Conservation (phyloP, 2,329 filamentous ascomycete species). For the Pyrenophora tritici-repentis region DNA sequence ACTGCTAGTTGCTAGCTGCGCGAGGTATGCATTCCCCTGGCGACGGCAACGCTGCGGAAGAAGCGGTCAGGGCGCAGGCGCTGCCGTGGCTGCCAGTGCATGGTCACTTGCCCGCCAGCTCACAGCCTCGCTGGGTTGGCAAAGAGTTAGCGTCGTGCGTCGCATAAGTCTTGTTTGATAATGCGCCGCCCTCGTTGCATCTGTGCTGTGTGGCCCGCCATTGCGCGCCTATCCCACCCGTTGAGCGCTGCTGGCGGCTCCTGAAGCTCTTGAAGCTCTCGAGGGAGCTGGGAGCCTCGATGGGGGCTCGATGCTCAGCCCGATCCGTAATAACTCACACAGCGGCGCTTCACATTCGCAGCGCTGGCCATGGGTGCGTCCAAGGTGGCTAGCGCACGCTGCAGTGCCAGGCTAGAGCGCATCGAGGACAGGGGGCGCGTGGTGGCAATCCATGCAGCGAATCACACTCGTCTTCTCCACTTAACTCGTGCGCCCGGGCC, state of each 20-base stretch:
- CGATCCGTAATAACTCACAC: constrained; percentile 6
- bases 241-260: no score
- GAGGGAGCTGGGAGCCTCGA: not conserved
- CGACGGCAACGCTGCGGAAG: constrained; percentile 24
- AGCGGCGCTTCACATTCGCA: constrained; percentile 6
- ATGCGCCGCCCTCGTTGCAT: constrained; percentile 23
- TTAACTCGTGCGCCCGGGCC: constrained; percentile 4
- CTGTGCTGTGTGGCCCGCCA: not conserved
- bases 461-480: constrained; percentile 6
- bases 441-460: constrained; percentile 13
- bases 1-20: constrained; percentile 13
- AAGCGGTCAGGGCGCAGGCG: constrained; percentile 31
- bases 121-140: constrained; percentile 31
- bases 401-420: constrained; percentile 5
- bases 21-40: constrained; percentile 32
- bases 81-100: constrained; percentile 3
- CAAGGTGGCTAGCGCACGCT: constrained; percentile 4
- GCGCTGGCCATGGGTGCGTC: constrained; percentile 5
- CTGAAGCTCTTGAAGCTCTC: not conserved
- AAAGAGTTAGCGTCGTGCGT: constrained; percentile 27
- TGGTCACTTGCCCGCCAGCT: constrained; percentile 30
- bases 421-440: constrained; percentile 1
- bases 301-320: constrained; percentile 2
- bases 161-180: constrained; percentile 35
- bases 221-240: not conserved